Conservation (phyloP, 257 asterid species). For the Phtheirospermum japonicum region DNA sequence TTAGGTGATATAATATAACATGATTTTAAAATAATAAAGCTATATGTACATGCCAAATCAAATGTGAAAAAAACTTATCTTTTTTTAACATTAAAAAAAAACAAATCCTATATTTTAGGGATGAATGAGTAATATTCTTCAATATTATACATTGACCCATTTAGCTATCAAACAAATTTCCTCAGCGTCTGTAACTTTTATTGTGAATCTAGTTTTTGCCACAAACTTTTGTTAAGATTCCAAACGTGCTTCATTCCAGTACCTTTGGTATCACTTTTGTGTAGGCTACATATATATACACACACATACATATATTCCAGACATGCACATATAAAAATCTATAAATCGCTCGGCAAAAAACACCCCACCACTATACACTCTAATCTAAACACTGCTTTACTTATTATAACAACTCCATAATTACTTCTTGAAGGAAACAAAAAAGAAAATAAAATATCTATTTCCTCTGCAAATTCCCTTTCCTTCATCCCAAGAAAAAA, state of each 20-base stretch:
- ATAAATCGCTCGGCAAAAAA: slow-evolving; percentile 35
- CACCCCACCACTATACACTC: slow-evolving; percentile 36
- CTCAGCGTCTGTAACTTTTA: background rate
- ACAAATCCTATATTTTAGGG: too few relatives aligned
- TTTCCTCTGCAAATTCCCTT: slow-evolving; percentile 2
- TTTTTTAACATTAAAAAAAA: too few relatives aligned
- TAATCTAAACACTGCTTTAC: slow-evolving; percentile 20
- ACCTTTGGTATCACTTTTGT: slow-evolving; percentile 27
- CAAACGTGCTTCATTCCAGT: slow-evolving; percentile 30
- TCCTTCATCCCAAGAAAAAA: background rate
- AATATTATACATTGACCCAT: slow-evolving; percentile 1
- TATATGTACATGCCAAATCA: too few relatives aligned
- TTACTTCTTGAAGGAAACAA: background rate
- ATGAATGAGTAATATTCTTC: background rate
- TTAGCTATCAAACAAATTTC: background rate
- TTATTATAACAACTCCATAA: slow-evolving; percentile 25
- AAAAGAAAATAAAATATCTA: background rate
- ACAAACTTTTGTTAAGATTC: slow-evolving; percentile 34
- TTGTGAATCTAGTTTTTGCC: slow-evolving; percentile 19
- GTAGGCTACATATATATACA: background rate
- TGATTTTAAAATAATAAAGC: too few relatives aligned
- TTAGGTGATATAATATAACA: too few relatives aligned
- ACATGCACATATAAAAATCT: slow-evolving; percentile 13
- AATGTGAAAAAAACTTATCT: too few relatives aligned
- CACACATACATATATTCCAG: background rate